Evolutionary conservation across 2,329 filamentous ascomycete genomes (phyloP).

Genomic region (Ophiostoma fasciatum): DNA sequence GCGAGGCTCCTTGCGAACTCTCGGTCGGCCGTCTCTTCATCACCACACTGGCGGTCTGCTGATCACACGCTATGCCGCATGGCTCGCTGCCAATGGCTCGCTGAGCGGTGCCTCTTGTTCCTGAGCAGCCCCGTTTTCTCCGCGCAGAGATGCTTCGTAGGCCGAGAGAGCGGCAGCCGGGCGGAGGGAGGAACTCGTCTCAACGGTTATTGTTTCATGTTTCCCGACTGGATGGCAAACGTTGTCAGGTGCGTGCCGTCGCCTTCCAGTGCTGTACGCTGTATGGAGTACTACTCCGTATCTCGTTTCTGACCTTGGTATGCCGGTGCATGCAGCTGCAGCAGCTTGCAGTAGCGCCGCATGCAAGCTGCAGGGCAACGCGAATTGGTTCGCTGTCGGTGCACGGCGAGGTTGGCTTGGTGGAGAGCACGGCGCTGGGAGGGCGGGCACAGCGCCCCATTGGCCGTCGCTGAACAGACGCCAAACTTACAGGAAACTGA

Average conservation of each 20-base stretch:
- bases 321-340: neutral
- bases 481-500: conserved; percentile 15
- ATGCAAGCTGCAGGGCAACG: conserved; percentile 2
- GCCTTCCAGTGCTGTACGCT: no score
- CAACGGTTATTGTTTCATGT: conserved; percentile 8
- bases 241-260: no score
- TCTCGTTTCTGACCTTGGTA: neutral
- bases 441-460: conserved; percentile 5
- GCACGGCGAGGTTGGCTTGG: conserved; percentile 5
- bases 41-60: no score
- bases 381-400: conserved; percentile 18
- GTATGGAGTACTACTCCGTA: no score
- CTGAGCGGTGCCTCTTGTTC: no score
- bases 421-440: conserved; percentile 1
- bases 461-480: conserved; percentile 7
- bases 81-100: no score
- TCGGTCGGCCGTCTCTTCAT: no score
- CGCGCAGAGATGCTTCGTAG: conserved; percentile 4
- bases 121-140: no score
- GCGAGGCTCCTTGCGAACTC: no score
- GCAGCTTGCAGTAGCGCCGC: neutral
- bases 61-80: no score
- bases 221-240: conserved; percentile 7
- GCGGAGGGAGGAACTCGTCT: conserved; percentile 2
- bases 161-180: conserved; percentile 1